Evolutionary conservation across 1,139 yeast species (phyloP), one percentile per base, ranked within the genome.

Genomic region (Sugiyamaella neomexicana): DNA sequence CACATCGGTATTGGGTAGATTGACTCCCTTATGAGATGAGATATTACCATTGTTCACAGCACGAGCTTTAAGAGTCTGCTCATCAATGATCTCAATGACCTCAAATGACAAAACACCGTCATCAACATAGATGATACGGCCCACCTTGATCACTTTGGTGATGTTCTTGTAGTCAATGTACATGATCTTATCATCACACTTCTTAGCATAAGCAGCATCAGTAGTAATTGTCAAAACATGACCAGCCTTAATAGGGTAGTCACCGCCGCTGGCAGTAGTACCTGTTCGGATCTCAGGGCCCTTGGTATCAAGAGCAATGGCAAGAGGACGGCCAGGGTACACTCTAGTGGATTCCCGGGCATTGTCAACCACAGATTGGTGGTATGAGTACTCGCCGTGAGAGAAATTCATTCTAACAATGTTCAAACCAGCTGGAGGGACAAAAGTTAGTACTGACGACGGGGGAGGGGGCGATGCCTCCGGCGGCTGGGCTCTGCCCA

Each of bases 261-360:
- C 99, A 61, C 77, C 75, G 58, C 81, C 87, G 66, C 81, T 88
- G 58, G 77, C 72, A 65, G 99, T 95, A 73, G 89, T 84, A 76
- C 99, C 99, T 55, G 99, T 91, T 82, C 99, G 89, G 77, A 93
- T 93, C 79, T 95, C 99, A 62, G 99, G 99, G 65, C 99, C 99
- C 82, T 93, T 95, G 73, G 99, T 95, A 76, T 93, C 99, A 69
- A 93, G 83, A 63, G 99, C 99, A 75, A 93, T 90, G 61, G 97
- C 98, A 70, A 93, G 81, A 54, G 98, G 99, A 79, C 98, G 88
- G 67, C 98, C 98, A 62, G 88, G 83, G 75, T 86, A 90, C 58
- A 86, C 74, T 74, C 85, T 85, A 76, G 89, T 97, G 58, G 98
- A 90, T 75, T 89, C 85, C 77, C 95, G 87, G 66, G 97, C 89